Conservation (phyloP, 495 filamentous ascomycete genomes). For the Xylaria palmicola region DNA sequence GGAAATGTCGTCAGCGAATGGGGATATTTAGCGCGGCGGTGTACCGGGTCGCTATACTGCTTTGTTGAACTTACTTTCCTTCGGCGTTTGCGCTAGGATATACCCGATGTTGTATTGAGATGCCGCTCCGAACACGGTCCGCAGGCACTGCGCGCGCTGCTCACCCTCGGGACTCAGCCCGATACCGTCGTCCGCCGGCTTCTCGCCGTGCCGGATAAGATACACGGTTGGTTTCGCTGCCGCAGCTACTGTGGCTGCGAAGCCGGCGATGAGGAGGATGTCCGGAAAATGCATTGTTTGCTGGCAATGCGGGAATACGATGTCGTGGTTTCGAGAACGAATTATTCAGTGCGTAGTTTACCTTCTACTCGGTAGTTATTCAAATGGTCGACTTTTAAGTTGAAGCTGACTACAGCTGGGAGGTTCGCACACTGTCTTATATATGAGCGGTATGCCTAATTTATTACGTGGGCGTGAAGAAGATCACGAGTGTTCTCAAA, state of each 20-base stretch:
- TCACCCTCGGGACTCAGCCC: constrained; percentile 47
- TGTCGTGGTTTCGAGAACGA: background rate
- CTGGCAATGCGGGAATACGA: background rate
- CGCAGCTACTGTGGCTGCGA: constrained; percentile 7
- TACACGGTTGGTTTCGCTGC: constrained; percentile 40
- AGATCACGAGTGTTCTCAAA: background rate
- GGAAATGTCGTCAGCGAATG: background rate
- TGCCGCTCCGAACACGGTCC: constrained; percentile 43
- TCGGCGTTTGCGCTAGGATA: constrained; percentile 52
- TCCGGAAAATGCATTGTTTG: constrained; percentile 17
- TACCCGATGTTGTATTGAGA: constrained; percentile 52
- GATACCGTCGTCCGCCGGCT: constrained; percentile 41
- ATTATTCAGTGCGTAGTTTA: background rate
- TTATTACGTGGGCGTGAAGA: background rate
- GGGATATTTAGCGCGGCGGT: background rate
- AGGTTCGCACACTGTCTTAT: background rate
- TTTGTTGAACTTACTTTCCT: constrained; percentile 40
- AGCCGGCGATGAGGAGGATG: constrained; percentile 12
- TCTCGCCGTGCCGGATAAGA: constrained; percentile 60
- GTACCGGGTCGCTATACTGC: no score
- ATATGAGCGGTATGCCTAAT: background rate
- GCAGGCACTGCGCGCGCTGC: constrained; percentile 52
- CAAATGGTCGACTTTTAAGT: background rate
- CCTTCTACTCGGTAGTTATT: background rate
- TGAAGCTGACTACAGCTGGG: background rate